Base-by-base conservation (phyloP, 371 early-diverging fungal genomes). In the Mycotypha africana region DNA sequence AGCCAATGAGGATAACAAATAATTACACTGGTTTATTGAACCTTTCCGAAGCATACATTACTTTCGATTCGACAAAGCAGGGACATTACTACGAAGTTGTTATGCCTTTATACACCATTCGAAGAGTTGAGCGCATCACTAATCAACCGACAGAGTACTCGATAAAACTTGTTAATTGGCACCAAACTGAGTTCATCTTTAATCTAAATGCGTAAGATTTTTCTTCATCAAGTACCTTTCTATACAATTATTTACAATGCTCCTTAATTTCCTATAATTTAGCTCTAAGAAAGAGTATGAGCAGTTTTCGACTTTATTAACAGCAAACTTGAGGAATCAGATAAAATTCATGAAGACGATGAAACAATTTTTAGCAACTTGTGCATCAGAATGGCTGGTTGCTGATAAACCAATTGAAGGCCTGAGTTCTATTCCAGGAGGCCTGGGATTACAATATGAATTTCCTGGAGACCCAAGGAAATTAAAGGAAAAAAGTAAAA, bases 61-160 rank as follows among this genome's bases (percentile, higher is more conserved):
- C 91, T 31, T 97, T 91, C 58, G 57, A 68, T n/a, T 83, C 92
- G 20, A 67, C 42, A 33, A 78, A 81, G 23, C 53, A 60, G 34
- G 52, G 53, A 7, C 43, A 43, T 1, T 69, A 65, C 31, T 84
- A 87, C 48, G 77, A 84, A 32, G 56, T 89, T 15, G 84, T 85
- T 0, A 62, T 96, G 22, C 98, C 95, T 6, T 79, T 94, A 34
- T 92, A 82, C 53, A 88, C 92, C 10, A 79, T 97, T 34, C 89
- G 92, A 38, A 77, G 92, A 5, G 92, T 97, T 1, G 97, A 96
- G 58, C 74, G 88, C 25, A 8, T 28, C 45, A 76, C 47, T 15
- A 65, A 62, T 21, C 51, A 47, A n/a, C 28, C 60, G 2, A 60
- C 66, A 31, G 44, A 61, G 25, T 73, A 65, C 40, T 57, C 76